A percentile compares a stretch with the other conserved stretches of the same genome.
Evolutionary conservation across 371 early-diverging fungal species (phyloP).

Genomic region (Chytridium lagenaria): DNA sequence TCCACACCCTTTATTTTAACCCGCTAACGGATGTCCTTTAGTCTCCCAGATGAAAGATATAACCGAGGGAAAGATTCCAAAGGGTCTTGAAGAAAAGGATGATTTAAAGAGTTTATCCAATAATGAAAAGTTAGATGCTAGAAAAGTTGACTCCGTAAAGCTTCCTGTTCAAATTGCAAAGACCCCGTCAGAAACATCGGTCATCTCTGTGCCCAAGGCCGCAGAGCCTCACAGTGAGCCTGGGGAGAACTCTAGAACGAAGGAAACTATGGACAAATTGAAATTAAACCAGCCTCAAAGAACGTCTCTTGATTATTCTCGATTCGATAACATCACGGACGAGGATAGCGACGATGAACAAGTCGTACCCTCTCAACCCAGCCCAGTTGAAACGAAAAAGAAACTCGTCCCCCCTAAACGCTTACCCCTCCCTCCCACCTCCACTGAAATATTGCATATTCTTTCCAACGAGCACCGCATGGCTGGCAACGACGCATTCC

Average conservation of each 20-base stretch:
- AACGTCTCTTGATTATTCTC: slow-evolving; percentile 12
- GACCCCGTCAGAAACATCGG: not conserved
- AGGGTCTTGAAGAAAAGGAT: not conserved
- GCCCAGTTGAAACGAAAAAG: not conserved
- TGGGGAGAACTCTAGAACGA: not conserved
- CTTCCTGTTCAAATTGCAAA: not conserved
- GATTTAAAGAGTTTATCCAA: not conserved
- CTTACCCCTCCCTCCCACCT: not conserved
- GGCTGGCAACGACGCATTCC: not conserved
- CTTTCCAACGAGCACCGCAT: not conserved
- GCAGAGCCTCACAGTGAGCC: not conserved
- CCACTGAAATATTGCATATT: not conserved
- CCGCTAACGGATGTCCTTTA: not conserved
- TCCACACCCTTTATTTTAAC: not conserved
- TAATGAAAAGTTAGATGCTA: not conserved
- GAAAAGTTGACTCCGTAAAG: not conserved
- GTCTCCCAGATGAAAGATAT: slow-evolving; percentile 6
- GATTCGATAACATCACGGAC: slow-evolving; percentile 12
- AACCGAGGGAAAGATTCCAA: not conserved
- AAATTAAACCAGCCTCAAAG: not conserved
- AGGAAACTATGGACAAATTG: not conserved
- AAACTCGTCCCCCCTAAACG: not conserved
- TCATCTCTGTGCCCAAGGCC: not conserved
- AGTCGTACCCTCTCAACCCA: not conserved
- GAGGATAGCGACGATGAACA: not conserved